Conservation (phyloP, 2,329 filamentous ascomycete species). For the Leptographium wingfieldii region DNA sequence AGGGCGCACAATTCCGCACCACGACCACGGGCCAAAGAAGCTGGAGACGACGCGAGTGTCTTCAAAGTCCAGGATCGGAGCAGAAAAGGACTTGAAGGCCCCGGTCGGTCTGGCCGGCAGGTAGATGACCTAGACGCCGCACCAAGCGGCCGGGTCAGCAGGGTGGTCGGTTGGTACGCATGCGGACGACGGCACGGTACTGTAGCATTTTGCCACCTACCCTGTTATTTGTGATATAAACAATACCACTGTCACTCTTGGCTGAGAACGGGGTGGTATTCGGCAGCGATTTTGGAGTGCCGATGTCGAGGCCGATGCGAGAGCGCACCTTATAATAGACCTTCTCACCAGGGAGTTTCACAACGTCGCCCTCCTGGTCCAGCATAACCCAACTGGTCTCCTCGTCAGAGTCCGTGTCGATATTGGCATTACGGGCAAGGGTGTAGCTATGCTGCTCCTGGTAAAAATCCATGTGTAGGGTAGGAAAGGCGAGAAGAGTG, state of each 20-base stretch:
- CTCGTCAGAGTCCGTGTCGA: slow-evolving; percentile 38
- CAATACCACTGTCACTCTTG: slow-evolving; percentile 61
- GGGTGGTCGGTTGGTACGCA: no score
- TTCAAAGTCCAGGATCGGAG: slow-evolving; percentile 74
- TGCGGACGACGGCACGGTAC: not conserved
- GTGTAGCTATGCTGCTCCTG: slow-evolving; percentile 23
- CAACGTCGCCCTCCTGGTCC: slow-evolving; percentile 57
- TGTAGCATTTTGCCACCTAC: slow-evolving; percentile 35
- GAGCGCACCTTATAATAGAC: slow-evolving; percentile 69
- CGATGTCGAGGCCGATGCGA: slow-evolving; percentile 64
- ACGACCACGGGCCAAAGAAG: slow-evolving; percentile 87
- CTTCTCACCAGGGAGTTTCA: slow-evolving; percentile 73
- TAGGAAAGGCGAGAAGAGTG: slow-evolving; percentile 5
- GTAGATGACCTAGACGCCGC: slow-evolving; percentile 59
- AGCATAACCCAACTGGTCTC: slow-evolving; percentile 79
- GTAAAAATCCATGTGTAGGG: slow-evolving; percentile 12
- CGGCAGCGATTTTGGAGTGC: slow-evolving; percentile 54
- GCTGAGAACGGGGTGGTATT: slow-evolving; percentile 52
- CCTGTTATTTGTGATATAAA: slow-evolving; percentile 76
- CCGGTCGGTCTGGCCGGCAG: slow-evolving; percentile 59
- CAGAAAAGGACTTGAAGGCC: slow-evolving; percentile 74
- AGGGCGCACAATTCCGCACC: slow-evolving; percentile 68
- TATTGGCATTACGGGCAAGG: slow-evolving; percentile 25
- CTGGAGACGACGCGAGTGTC: slow-evolving; percentile 79
- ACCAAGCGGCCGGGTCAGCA: not conserved